These are phyloP conservation scores for Polymyxa betae DNA, from an alignment of 208 protist genomes.

Conservation along the genomic window DNA sequence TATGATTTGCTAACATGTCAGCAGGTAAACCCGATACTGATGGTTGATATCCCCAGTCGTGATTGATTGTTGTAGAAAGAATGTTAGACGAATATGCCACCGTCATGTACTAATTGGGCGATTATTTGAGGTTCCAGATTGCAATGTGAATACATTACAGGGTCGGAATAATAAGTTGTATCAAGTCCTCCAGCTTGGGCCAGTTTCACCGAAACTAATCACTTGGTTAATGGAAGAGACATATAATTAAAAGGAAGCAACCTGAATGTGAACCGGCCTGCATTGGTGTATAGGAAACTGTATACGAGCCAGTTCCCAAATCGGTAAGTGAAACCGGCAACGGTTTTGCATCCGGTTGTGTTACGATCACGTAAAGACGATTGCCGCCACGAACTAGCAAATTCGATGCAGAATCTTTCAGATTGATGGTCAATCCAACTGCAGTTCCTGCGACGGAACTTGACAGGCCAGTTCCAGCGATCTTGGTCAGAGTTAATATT, in stretches of 20 bases:
- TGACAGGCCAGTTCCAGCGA: background rate
- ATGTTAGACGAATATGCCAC: background rate
- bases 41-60: slow-evolving; percentile 62
- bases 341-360: background rate
- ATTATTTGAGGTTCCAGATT: too few species aligned
- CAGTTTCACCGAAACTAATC: background rate
- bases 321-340: background rate
- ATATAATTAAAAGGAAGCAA: background rate
- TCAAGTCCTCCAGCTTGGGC: background rate
- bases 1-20: background rate
- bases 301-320: slow-evolving; percentile 57
- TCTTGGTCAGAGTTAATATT: too few species aligned
- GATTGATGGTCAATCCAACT: background rate
- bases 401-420: slow-evolving; percentile 56
- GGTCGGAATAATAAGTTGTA: slow-evolving; percentile 18
- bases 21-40: slow-evolving; percentile 45
- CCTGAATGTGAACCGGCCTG: slow-evolving; percentile 35
- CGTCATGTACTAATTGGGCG: background rate
- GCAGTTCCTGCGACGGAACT: background rate
- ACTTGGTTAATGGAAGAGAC: background rate
- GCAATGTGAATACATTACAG: too few species aligned
- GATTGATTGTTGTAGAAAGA: slow-evolving; percentile 50
- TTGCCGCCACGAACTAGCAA: slow-evolving; percentile 57
- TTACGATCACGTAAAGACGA: background rate
- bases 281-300: slow-evolving; percentile 48